phyloP scores from a whole-genome alignment of 2,329 filamentous ascomycete genomes.

The Fusarium sublunatum region DNA sequence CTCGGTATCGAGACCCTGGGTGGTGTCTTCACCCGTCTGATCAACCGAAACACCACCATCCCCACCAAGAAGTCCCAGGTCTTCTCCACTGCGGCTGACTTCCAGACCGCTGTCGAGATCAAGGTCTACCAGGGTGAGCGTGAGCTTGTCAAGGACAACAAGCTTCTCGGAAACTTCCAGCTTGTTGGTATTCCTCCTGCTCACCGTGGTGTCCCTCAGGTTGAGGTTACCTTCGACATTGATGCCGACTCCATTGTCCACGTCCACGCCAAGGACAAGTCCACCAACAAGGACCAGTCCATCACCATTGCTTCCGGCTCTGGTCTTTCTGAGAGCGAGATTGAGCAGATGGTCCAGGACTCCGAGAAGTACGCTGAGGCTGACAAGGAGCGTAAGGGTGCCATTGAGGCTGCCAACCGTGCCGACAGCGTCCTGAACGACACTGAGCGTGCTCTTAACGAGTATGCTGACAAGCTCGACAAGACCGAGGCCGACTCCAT shows the following conservation, averaged over 20 bases:
- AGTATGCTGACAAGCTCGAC: conserved; percentile 95
- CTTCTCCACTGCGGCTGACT: conserved; percentile 97
- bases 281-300: conserved; percentile 98
- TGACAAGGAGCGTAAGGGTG: conserved; percentile 95
- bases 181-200: conserved; percentile 96
- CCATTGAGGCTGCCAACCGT: conserved; percentile 97
- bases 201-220: conserved; percentile 93
- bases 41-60: conserved; percentile 99
- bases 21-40: conserved; percentile 96
- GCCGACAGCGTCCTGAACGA: conserved; percentile 97
- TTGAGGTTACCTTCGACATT: conserved; percentile 99
- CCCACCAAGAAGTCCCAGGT: conserved; percentile 99
- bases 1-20: conserved; percentile 98
- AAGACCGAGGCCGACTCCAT: conserved; percentile 94
- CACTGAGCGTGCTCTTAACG: conserved; percentile 97
- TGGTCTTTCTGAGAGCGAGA: conserved; percentile 93
- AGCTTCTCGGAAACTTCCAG: conserved; percentile 99
- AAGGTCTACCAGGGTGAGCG: conserved; percentile 99
- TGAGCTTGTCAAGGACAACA: conserved; percentile 99
- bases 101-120: conserved; percentile 99
- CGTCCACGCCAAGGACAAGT: conserved; percentile 99
- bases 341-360: conserved; percentile 96
- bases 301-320: conserved; percentile 99
- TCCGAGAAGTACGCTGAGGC: conserved; percentile 95
- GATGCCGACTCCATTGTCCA: conserved; percentile 98